Evolutionary conservation across 352 stramenopile species (phyloP).

Genomic region (Phytophthora tubulina): DNA sequence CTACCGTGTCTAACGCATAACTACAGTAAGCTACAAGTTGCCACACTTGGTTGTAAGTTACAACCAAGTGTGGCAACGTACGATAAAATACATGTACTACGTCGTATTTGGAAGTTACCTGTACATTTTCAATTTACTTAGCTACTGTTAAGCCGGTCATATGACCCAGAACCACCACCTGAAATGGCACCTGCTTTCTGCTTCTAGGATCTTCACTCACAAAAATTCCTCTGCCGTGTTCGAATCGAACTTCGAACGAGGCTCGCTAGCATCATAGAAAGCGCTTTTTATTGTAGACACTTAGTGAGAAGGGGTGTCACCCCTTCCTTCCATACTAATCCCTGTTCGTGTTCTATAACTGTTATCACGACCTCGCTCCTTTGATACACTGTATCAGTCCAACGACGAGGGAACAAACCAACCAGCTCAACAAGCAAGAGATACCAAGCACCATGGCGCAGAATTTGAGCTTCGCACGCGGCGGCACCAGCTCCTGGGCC

Average conservation of each 20-base stretch:
- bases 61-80: too few species aligned
- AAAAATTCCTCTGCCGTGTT: neutral
- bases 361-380: conserved; percentile 28
- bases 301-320: conserved; percentile 16
- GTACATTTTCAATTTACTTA: too few species aligned
- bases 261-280: conserved; percentile 19
- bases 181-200: neutral
- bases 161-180: neutral
- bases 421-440: conserved; percentile 23
- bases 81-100: too few species aligned
- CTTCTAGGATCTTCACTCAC: conserved; percentile 10
- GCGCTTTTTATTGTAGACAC: neutral
- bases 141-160: neutral
- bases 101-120: too few species aligned
- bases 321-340: neutral
- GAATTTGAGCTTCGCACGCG: conserved; percentile 61
- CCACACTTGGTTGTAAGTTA: too few species aligned
- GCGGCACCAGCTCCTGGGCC: conserved; percentile 76
- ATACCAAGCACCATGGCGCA: conserved; percentile 56
- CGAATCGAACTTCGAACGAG: too few species aligned
- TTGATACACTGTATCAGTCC: conserved; percentile 17
- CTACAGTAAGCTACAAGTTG: too few species aligned
- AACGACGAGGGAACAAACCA: conserved; percentile 29
- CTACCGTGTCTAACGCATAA: too few species aligned
- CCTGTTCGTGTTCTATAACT: conserved; percentile 1